A percentile compares a stretch with the other conserved stretches of the same genome.
Conservation (phyloP, 768 basidiomycete genomes). For the Rhizopogon vinicolor region DNA sequence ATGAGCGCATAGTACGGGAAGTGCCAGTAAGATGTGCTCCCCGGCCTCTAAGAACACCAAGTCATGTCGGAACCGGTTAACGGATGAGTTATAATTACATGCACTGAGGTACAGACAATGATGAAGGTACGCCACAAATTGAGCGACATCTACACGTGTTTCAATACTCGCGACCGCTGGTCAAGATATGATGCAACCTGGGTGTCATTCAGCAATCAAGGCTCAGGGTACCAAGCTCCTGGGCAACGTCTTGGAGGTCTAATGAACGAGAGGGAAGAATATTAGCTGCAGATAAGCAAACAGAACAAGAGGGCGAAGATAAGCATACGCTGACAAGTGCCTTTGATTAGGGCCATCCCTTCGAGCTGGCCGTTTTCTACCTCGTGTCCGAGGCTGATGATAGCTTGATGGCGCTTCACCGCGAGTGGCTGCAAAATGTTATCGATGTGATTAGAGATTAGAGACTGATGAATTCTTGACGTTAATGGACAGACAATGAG, state of each 20-base stretch:
- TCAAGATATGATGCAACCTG: too few relatives aligned
- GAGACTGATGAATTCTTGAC: not conserved
- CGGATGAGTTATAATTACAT: not conserved
- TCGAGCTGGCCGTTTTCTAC: slow-evolving; percentile 21
- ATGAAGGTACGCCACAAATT: not conserved
- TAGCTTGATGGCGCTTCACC: slow-evolving; percentile 23
- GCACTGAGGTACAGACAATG: not conserved
- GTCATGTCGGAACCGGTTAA: too few relatives aligned
- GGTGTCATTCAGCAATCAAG: not conserved
- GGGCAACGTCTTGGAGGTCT: not conserved
- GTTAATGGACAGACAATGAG: slow-evolving; percentile 18
- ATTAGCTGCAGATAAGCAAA: not conserved
- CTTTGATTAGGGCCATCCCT: slow-evolving; percentile 15
- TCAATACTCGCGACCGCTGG: not conserved
- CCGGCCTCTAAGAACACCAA: too few relatives aligned
- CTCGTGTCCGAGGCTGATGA: slow-evolving; percentile 13
- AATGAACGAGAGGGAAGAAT: too few relatives aligned
- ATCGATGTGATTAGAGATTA: not conserved
- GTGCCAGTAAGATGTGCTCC: too few relatives aligned
- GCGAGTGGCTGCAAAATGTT: slow-evolving; percentile 17
- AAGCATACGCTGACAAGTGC: slow-evolving; percentile 16
- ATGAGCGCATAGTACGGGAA: not conserved
- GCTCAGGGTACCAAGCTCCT: not conserved
- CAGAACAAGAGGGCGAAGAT: not conserved
- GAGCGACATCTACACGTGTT: too few relatives aligned